phyloP scores from a whole-genome alignment of 2,329 filamentous ascomycete genomes.

The Nemania sp. region DNA sequence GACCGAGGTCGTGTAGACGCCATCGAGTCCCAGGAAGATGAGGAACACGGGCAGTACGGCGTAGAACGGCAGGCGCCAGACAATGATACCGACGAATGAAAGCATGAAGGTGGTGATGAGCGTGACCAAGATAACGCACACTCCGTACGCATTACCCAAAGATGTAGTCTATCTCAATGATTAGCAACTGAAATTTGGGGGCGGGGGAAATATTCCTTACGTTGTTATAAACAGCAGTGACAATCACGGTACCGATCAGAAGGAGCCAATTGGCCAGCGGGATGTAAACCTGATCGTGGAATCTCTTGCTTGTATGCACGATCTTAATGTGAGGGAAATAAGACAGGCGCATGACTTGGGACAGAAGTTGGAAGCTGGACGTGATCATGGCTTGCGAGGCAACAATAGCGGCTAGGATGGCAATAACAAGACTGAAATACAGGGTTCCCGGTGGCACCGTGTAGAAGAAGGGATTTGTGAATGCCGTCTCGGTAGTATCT shows the following conservation, averaged over 20 bases:
- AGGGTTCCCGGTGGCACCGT: slow-evolving; percentile 5
- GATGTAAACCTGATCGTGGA: slow-evolving; percentile 6
- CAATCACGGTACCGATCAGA: slow-evolving; percentile 5
- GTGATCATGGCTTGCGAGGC: slow-evolving; percentile 12
- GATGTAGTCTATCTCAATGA: slow-evolving; percentile 1
- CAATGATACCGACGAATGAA: background rate
- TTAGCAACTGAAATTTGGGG: background rate
- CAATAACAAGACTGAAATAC: slow-evolving; percentile 9
- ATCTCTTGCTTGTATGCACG: slow-evolving; percentile 5
- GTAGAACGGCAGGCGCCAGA: slow-evolving; percentile 5
- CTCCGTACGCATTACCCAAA: slow-evolving; percentile 5
- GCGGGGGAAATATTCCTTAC: background rate
- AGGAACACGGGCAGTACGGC: slow-evolving; percentile 4
- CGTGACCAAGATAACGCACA: slow-evolving; percentile 7
- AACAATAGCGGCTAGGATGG: slow-evolving; percentile 7
- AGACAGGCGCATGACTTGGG: slow-evolving; percentile 9
- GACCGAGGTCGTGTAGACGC: slow-evolving; percentile 4
- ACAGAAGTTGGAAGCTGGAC: slow-evolving; percentile 8
- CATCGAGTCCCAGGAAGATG: slow-evolving; percentile 5
- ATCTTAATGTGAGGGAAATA: slow-evolving; percentile 8
- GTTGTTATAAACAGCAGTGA: slow-evolving; percentile 7
- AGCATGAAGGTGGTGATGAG: slow-evolving; percentile 8
- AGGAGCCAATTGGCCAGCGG: slow-evolving; percentile 5
- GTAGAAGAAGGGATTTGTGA: slow-evolving; percentile 5
- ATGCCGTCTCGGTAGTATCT: slow-evolving; percentile 4